A percentile compares a stretch with the other conserved stretches of the same genome.
phyloP scores from a whole-genome alignment of 768 basidiomycete genomes.

The Paxillus ammoniavirescens region DNA sequence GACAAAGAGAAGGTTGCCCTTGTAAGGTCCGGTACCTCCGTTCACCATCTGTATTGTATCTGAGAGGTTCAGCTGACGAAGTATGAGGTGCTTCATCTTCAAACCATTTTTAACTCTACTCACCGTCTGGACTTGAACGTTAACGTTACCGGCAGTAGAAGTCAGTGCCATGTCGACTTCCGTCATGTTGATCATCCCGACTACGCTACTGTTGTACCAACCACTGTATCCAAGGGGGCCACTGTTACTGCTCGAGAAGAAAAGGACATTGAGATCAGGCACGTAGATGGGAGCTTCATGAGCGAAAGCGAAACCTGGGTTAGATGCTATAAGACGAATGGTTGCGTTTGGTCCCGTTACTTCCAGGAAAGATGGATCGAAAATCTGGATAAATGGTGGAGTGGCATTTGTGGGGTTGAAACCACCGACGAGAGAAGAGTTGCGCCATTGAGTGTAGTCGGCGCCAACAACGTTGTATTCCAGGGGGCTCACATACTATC shows the following conservation, averaged over 20 bases:
- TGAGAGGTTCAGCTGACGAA: constrained; percentile 51
- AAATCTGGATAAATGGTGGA: constrained; percentile 61
- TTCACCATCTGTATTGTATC: constrained; percentile 68
- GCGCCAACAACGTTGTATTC: constrained; percentile 52
- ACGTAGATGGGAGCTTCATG: constrained; percentile 78
- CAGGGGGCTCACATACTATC: constrained; percentile 49
- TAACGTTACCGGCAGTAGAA: constrained; percentile 35
- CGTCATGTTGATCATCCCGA: constrained; percentile 60
- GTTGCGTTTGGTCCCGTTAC: constrained; percentile 59
- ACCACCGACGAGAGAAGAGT: constrained; percentile 35
- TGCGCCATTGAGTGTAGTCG: constrained; percentile 37
- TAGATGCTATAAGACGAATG: constrained; percentile 58
- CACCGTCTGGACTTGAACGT: constrained; percentile 48
- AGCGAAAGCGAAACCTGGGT: constrained; percentile 65
- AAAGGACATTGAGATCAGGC: constrained; percentile 65
- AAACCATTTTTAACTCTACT: constrained; percentile 6
- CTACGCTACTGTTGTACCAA: constrained; percentile 59
- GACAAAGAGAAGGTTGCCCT: constrained; percentile 55
- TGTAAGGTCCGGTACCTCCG: constrained; percentile 63
- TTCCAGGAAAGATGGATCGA: constrained; percentile 51
- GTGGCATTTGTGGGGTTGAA: constrained; percentile 61
- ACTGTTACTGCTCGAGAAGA: constrained; percentile 71
- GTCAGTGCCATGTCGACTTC: constrained; percentile 49
- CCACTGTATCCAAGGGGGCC: constrained; percentile 63
- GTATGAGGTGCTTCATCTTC: neutral